Base-by-base conservation (phyloP, 352 stramenopile species). In the Phytophthora europaea region DNA sequence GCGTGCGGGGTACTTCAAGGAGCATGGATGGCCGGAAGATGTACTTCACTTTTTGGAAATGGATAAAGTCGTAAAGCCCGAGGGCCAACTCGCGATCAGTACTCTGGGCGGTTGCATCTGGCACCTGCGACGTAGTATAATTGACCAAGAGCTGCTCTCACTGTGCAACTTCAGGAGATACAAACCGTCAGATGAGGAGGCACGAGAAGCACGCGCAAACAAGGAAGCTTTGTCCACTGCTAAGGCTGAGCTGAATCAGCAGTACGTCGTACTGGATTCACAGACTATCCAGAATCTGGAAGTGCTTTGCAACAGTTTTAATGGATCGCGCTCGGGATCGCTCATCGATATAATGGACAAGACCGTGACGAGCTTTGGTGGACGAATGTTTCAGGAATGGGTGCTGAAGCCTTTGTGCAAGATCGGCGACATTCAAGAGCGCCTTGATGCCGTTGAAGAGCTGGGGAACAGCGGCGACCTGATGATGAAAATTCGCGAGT, bases 281-380 rank as follows among this genome's bases (percentile, higher is more conserved):
- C 97, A 98, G 36, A 99, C 98, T 6, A 91, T 99, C 22, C 87
- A 97, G 36, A 99, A 99, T 71, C 84, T 99, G 12, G 98, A 99
- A 79, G 86, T 99, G 18, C 76, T 98, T 15, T 83, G 73, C 15
- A 98, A 98, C 78, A 98, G 84, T 79, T 95, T 89, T 70, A 96
- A 98, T 67, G 89, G 96, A 40, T 94, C 86, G 4, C 91, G 89
- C 18, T 85, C 89, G 23, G 97, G 97, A 5, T 98, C 90, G 22
- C 84, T 99, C 15, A 99, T 97, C 28, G 80, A 94, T 61, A 92
- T 95, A 47, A 85, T 98, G 68, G 89, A 97, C 72, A 95, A 96
- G 69, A 96, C 89, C 0, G 80, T 95, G 53, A 99, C 96, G 33
- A 91, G 94, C 43, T 99, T 99, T 79, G 98, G 98, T 48, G 88